Base-by-base conservation (phyloP, 2,329 filamentous ascomycete species). In the Apiospora saccharicola region DNA sequence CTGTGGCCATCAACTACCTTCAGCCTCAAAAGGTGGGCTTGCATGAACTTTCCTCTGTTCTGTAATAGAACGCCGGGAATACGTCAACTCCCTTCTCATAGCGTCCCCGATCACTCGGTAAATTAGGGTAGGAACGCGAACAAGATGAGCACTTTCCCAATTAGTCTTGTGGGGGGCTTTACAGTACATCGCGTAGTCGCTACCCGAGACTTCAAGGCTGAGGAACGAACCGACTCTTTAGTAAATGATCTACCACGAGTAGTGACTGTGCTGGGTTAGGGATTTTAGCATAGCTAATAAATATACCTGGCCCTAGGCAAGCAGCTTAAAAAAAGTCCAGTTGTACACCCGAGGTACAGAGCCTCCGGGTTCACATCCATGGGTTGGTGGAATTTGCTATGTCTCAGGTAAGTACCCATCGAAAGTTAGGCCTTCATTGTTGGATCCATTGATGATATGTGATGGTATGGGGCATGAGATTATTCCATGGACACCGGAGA, bases 21-120 rank as follows among this genome's bases (percentile, higher is more conserved):
- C 57, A 64, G 57, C 57, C 57, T 64, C 57, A 64, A 64, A 64
- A 64, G 57, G 57, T 64, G 57, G 57, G 57, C 57, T 64, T n/a
- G 57, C 57, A 64, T 64, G 57, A 64, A 41, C n/a, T 64, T 64
- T n/a, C 8, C 34, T 37, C 34, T n/a, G 57, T 22, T 64, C 30
- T 64, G 34, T 41, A 64, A 64, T 64, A 64, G 57, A 64, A 64
- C 19, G 30, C 13, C 57, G 34, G 7, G 22, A 64, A 64, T n/a
- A 41, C 57, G 19, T 41, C 34, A n/a, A 41, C 34, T 34, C 4
- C 34, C 57, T 64, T 41, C 57, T 19, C 19, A 13, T 41, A n/a
- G 34, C 34, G 19, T 41, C 57, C 19, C 34, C 19, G 41, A 41
- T 64, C n/a, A 41, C 19, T 64, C 16, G 53, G 22, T 12, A 61